Base-by-base conservation (phyloP, 2,329 filamentous ascomycete species). In the Colletotrichum plurivorum region DNA sequence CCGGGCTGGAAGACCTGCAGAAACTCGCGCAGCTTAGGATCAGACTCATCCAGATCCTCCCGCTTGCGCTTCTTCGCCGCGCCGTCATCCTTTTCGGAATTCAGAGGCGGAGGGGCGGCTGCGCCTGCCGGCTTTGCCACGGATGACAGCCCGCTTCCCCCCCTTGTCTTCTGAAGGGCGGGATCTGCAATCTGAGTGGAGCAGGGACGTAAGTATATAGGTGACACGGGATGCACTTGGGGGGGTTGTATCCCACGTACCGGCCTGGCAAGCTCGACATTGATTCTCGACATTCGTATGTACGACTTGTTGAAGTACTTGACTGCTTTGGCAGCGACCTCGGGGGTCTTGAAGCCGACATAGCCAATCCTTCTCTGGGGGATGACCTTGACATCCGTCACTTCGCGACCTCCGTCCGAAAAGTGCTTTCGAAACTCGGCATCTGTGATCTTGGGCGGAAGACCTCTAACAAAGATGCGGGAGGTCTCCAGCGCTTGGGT, bases 221-320 rank as follows among this genome's bases (percentile, higher is more conserved):
- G 13, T 22, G 5, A 46, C 45, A n/a, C 2, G 27, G 6, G 55
- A 18, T 57, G 53, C 53, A 39, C 52, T 13, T 27, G 22, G 18
- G 20, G 20, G 20, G n/a, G 15, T n/a, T 51, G 15, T 51, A 15
- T 46, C 10, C 15, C 39, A 70, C 59, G 51, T 71, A 74, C 71
- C 63, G 96, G 92, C 79, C 89, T 91, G 65, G 96, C 96, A 76
- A 96, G 84, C 83, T 98, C 95, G 71, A 98, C 96, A 36, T 87
- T 88, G 76, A 99, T 94, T 84, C 92, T 97, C 67, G 95, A 97
- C 93, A 98, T 96, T 75, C 94, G 94, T 76, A 99, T 94, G 82
- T 94, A 99, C 72, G 95, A 92, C 79, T 90, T 94, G 85, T 99
- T 95, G 86, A 98, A 98, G 84, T 97, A 97, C 81, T 93, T 95